phyloP scores from a whole-genome alignment of 345 rosid species.

The Salix koriyanagi region DNA sequence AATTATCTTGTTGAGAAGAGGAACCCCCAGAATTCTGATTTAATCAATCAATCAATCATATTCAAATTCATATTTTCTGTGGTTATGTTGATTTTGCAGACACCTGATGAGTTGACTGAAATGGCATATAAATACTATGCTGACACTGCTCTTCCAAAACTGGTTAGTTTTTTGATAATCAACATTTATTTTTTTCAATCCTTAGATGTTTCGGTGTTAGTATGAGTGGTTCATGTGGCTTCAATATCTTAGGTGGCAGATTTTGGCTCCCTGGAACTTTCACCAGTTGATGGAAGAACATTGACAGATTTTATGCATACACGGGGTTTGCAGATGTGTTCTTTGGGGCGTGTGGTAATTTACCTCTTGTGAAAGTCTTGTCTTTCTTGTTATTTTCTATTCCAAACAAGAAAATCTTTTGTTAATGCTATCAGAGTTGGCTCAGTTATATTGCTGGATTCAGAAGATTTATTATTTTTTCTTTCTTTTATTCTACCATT shows the following conservation, averaged over 20 bases:
- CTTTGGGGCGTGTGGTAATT: constrained; percentile 36
- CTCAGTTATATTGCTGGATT: background rate
- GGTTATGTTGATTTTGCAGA: constrained; percentile 16
- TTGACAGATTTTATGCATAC: constrained; percentile 38
- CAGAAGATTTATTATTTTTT: background rate
- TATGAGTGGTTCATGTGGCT: constrained; percentile 10
- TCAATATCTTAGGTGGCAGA: constrained; percentile 22
- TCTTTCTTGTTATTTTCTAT: background rate
- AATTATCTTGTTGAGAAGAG: background rate
- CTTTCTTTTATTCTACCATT: background rate
- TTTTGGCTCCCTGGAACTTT: constrained; percentile 23
- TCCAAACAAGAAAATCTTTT: background rate
- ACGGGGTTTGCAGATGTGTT: constrained; percentile 34
- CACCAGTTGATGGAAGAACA: constrained; percentile 31
- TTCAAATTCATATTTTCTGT: background rate
- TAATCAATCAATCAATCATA: background rate
- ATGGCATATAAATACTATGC: constrained; percentile 32
- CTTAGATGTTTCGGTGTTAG: constrained; percentile 9
- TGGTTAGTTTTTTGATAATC: constrained; percentile 35
- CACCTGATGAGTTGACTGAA: constrained; percentile 28
- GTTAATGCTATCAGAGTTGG: background rate
- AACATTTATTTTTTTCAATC: background rate
- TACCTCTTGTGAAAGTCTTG: background rate
- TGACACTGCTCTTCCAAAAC: constrained; percentile 31
- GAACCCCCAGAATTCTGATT: background rate